Evolutionary conservation across 2,329 filamentous ascomycete genomes (phyloP).

Genomic region (Coniochaeta sp.): DNA sequence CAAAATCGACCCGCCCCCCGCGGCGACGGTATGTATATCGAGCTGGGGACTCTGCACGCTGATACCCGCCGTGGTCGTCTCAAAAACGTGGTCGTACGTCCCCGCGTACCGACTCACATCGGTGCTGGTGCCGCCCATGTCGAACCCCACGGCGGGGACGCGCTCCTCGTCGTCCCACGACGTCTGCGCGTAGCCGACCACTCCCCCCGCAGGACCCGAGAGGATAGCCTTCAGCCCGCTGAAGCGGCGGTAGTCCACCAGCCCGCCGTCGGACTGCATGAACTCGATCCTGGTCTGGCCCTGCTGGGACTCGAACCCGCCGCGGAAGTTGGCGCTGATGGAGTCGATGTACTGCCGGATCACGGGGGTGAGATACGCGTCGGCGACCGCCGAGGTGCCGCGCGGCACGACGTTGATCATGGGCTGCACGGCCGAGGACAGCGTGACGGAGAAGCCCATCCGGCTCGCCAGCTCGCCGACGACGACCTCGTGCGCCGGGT

Average conservation of each 20-base stretch:
- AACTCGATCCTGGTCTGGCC: slow-evolving; percentile 56
- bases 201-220: slow-evolving; percentile 63
- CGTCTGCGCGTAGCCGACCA: slow-evolving; percentile 67
- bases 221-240: slow-evolving; percentile 47
- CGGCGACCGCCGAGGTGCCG: slow-evolving; percentile 64
- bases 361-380: slow-evolving; percentile 66
- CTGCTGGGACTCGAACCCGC: slow-evolving; percentile 52
- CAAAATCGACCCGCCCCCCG: slow-evolving; percentile 32
- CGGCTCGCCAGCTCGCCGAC: slow-evolving; percentile 7
- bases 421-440: slow-evolving; percentile 62
- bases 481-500: slow-evolving; percentile 10
- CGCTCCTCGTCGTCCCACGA: slow-evolving; percentile 61
- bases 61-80: slow-evolving; percentile 61
- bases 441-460: slow-evolving; percentile 56
- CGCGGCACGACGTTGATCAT: slow-evolving; percentile 70
- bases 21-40: slow-evolving; percentile 59
- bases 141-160: slow-evolving; percentile 65
- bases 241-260: slow-evolving; percentile 12
- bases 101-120: slow-evolving; percentile 62
- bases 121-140: slow-evolving; percentile 41
- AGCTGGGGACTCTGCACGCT: slow-evolving; percentile 61
- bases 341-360: slow-evolving; percentile 64
- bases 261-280: slow-evolving; percentile 58
- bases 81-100: slow-evolving; percentile 61
- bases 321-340: slow-evolving; percentile 53